Conservation (phyloP, 2,329 filamentous ascomycete genomes). For the Aspergillus texensis region DNA sequence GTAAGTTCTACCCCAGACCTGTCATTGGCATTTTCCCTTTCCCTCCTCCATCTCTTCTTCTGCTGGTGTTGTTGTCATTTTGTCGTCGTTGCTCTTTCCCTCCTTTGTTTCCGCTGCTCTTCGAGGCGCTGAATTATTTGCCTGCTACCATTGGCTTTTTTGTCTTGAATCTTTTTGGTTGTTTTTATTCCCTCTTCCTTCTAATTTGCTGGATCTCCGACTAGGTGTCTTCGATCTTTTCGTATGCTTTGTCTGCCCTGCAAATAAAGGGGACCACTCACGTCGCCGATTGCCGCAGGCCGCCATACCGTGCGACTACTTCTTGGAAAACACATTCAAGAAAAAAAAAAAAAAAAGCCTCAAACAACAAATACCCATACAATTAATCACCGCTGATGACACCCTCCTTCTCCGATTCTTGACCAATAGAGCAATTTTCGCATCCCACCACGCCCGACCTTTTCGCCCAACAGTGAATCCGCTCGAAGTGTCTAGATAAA, state of each 20-base stretch:
- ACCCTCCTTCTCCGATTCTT: constrained; percentile 12
- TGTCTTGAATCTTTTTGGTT: constrained; percentile 1
- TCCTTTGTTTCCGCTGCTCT: constrained; percentile 4
- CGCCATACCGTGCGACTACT: constrained; percentile 23
- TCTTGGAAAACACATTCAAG: constrained; percentile 2
- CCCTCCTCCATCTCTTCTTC: constrained; percentile 6
- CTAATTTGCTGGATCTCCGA: constrained; percentile 3
- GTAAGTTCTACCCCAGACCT: constrained; percentile 17
- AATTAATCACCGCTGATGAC: constrained; percentile 21
- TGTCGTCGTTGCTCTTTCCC: constrained; percentile 6
- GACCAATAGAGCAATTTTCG: constrained; percentile 12
- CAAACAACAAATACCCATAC: constrained; percentile 2
- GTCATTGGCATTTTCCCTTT: constrained; percentile 15
- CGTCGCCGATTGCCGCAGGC: constrained; percentile 25
- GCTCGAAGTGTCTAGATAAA: constrained; percentile 14
- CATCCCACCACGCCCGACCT: constrained; percentile 11
- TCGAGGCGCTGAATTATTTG: not conserved
- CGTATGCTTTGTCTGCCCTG: constrained; percentile 6
- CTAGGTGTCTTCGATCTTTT: constrained; percentile 8
- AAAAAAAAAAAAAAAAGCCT: not conserved
- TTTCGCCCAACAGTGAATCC: constrained; percentile 12
- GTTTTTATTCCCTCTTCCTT: constrained; percentile 5
- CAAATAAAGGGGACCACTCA: constrained; percentile 12
- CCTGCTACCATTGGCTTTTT: constrained; percentile 4
- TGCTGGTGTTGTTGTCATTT: not conserved